phyloP scores from a whole-genome alignment of 176 grass and related monocot genomes.

The Zea luxurians region DNA sequence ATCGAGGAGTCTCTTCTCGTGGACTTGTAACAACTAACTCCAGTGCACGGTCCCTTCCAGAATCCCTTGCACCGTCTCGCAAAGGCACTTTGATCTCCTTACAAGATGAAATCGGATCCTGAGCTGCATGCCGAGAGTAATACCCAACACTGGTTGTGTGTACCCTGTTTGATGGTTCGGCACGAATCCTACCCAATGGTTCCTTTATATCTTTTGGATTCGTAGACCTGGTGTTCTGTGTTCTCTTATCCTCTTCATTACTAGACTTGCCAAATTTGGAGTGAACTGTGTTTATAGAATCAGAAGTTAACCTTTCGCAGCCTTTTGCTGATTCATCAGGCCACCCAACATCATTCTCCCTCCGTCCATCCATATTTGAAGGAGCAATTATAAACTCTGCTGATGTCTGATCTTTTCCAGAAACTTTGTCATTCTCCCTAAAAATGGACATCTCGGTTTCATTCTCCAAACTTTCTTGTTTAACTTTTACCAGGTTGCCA shows the following conservation, averaged over 20 bases:
- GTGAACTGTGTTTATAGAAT: conserved; percentile 14
- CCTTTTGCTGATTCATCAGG: conserved; percentile 36
- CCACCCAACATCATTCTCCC: conserved; percentile 33
- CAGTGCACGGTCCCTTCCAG: conserved; percentile 30
- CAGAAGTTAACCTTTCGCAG: conserved; percentile 25
- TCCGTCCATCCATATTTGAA: conserved; percentile 24
- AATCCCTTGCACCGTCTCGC: conserved; percentile 32
- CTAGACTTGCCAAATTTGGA: conserved; percentile 46
- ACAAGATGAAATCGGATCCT: conserved; percentile 39
- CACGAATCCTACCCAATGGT: conserved; percentile 33
- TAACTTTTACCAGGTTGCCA: conserved; percentile 14
- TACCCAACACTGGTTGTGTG: conserved; percentile 17
- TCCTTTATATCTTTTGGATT: conserved; percentile 49
- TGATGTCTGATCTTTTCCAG: conserved; percentile 29
- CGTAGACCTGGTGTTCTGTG: conserved; percentile 31
- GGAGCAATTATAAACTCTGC: conserved; percentile 9
- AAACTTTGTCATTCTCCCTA: conserved; percentile 37
- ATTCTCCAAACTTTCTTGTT: conserved; percentile 40
- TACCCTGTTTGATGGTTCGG: conserved; percentile 44
- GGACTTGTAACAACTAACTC: conserved; percentile 41
- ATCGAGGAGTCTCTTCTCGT: conserved; percentile 43
- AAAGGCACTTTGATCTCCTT: conserved; percentile 47
- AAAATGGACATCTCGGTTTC: conserved; percentile 19
- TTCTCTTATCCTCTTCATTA: conserved; percentile 46
- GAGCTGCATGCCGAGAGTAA: conserved; percentile 37